These are phyloP conservation scores for Nyssa sinensis DNA, from an alignment of 148 eudicot species.

Conservation along the genomic window DNA sequence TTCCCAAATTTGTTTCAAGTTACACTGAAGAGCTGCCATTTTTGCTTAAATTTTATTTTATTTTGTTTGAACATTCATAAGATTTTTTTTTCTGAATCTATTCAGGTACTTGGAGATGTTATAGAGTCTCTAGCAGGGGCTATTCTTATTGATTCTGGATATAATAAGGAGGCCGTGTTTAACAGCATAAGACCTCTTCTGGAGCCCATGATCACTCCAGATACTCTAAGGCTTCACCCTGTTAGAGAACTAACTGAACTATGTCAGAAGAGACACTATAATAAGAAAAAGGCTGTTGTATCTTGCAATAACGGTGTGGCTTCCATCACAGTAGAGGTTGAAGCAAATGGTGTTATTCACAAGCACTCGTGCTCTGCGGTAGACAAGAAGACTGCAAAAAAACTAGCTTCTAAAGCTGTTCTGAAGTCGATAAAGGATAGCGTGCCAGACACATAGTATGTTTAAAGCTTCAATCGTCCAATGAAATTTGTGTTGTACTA, in stretches of 20 bases:
- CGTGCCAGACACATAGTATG: background rate
- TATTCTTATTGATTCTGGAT: slow-evolving; percentile 70
- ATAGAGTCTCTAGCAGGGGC: slow-evolving; percentile 95
- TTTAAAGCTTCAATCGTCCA: too few species aligned
- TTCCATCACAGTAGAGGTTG: slow-evolving; percentile 52
- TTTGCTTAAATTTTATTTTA: background rate
- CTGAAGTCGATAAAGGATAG: slow-evolving; percentile 51
- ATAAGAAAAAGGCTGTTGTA: slow-evolving; percentile 23
- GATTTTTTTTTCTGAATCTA: background rate
- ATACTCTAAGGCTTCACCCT: slow-evolving; percentile 67
- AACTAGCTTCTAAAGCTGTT: slow-evolving; percentile 51
- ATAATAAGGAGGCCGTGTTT: slow-evolving; percentile 49
- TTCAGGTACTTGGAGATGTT: slow-evolving; percentile 79
- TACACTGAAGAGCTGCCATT: background rate
- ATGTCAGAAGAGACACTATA: slow-evolving; percentile 46
- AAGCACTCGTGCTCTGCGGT: slow-evolving; percentile 32
- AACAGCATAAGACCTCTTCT: slow-evolving; percentile 60
- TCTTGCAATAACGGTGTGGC: slow-evolving; percentile 34
- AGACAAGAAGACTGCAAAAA: slow-evolving; percentile 53
- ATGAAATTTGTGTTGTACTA: too few species aligned
- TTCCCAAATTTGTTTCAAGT: background rate
- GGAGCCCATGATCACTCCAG: slow-evolving; percentile 73
- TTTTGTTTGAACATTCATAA: background rate
- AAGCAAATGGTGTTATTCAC: slow-evolving; percentile 46
- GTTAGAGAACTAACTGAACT: slow-evolving; percentile 48